Percentiles rank a stretch among this genome's conserved stretches.
These are phyloP conservation scores for Cladorrhinum sp. DNA, from an alignment of 2,329 filamentous ascomycete genomes.

Conservation along the genomic window DNA sequence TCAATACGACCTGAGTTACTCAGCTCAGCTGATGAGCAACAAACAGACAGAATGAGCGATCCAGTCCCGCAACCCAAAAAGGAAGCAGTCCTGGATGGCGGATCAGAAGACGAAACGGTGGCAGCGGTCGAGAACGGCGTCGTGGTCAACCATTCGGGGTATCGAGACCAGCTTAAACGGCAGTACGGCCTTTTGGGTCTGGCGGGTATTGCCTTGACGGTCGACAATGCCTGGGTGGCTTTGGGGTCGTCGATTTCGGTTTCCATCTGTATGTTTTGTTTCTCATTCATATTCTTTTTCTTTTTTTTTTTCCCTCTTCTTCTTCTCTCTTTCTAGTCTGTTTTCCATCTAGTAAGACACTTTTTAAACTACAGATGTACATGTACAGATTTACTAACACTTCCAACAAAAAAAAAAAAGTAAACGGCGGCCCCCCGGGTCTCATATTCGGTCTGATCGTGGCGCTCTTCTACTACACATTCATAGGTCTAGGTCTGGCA, in stretches of 20 bases:
- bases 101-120: slow-evolving; percentile 32
- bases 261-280: slow-evolving; percentile 41
- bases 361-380: too few species aligned
- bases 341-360: too few species aligned
- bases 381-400: too few species aligned
- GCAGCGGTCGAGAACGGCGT: slow-evolving; percentile 38
- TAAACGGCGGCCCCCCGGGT: slow-evolving; percentile 42
- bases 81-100: too few species aligned
- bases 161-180: slow-evolving; percentile 59
- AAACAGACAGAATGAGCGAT: too few species aligned
- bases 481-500: slow-evolving; percentile 41
- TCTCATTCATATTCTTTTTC: not conserved
- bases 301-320: not conserved
- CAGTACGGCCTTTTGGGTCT: slow-evolving; percentile 61
- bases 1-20: too few species aligned
- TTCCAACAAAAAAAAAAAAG: slow-evolving; percentile 29
- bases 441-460: slow-evolving; percentile 43
- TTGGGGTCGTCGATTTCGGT: slow-evolving; percentile 59
- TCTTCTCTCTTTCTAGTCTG: not conserved
- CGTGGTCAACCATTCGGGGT: slow-evolving; percentile 61
- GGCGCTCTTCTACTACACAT: slow-evolving; percentile 42
- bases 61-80: slow-evolving; percentile 1
- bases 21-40: too few species aligned
- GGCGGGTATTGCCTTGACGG: slow-evolving; percentile 57
- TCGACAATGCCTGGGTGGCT: slow-evolving; percentile 64